Evolutionary conservation across 768 basidiomycete species (phyloP).

Genomic region (Termitomyces bulborhizus): DNA sequence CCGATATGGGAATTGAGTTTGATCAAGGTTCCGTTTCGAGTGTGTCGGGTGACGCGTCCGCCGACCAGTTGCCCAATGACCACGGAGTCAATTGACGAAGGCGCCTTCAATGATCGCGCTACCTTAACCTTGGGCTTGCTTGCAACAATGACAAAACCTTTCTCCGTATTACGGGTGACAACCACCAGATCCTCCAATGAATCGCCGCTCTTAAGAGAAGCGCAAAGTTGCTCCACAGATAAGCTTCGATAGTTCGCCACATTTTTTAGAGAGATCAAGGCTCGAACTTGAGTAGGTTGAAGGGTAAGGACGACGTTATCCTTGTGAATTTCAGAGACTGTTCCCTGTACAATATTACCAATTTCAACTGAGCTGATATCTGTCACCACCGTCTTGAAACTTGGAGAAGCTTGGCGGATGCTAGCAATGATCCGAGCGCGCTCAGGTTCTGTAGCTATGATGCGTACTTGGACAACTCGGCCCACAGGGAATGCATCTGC

Average conservation of each 20-base stretch:
- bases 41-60: constrained; percentile 75
- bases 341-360: constrained; percentile 66
- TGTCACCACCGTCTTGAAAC: constrained; percentile 37
- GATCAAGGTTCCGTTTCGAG: constrained; percentile 65
- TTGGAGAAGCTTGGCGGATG: constrained; percentile 69
- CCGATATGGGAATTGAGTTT: constrained; percentile 68
- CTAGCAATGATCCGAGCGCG: constrained; percentile 72
- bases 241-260: constrained; percentile 73
- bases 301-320: constrained; percentile 76
- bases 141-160: constrained; percentile 81
- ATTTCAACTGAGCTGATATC: constrained; percentile 75
- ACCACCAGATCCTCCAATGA: constrained; percentile 74
- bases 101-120: constrained; percentile 37
- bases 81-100: constrained; percentile 61
- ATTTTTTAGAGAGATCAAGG: constrained; percentile 82
- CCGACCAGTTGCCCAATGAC: constrained; percentile 68
- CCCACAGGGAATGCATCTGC: constrained; percentile 68
- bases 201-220: constrained; percentile 60
- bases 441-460: constrained; percentile 57
- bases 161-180: constrained; percentile 83
- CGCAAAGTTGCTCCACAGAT: constrained; percentile 61
- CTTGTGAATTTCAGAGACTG: constrained; percentile 76
- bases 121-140: constrained; percentile 58
- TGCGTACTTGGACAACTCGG: constrained; percentile 78
- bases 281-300: constrained; percentile 61